A percentile compares a stretch with the other conserved stretches of the same genome.
Evolutionary conservation across 331 rosid genomes (phyloP).

Genomic region (Saraca asoca): DNA sequence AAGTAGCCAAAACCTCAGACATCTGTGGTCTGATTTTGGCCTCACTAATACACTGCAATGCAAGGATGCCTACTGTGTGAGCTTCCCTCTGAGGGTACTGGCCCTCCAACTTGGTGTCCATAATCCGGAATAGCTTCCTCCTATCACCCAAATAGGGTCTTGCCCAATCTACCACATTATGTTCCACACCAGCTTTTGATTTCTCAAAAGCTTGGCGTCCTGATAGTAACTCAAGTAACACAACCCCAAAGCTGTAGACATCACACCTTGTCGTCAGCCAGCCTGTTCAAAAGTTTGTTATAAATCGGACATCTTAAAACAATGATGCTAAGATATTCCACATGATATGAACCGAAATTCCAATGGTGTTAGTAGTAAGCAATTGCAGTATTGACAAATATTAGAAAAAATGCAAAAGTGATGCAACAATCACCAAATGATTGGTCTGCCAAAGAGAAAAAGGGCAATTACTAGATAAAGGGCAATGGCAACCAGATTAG

Average conservation of each 20-base stretch:
- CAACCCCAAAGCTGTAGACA: slow-evolving; percentile 83
- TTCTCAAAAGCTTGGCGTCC: slow-evolving; percentile 63
- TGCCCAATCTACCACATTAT: slow-evolving; percentile 70
- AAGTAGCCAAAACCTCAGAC: slow-evolving; percentile 59
- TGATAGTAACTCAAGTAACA: slow-evolving; percentile 63
- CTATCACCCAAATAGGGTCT: slow-evolving; percentile 63
- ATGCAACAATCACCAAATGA: neutral
- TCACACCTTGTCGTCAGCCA: slow-evolving; percentile 67
- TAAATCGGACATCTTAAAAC: neutral
- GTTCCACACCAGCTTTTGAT: slow-evolving; percentile 58
- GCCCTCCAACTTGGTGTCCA: slow-evolving; percentile 78
- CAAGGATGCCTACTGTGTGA: slow-evolving; percentile 50
- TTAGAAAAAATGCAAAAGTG: neutral
- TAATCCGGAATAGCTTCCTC: slow-evolving; percentile 66
- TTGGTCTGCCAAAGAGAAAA: neutral
- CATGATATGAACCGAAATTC: neutral
- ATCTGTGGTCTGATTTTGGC: slow-evolving; percentile 65
- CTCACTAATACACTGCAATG: slow-evolving; percentile 60
- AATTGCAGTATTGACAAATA: too few species aligned
- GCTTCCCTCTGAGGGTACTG: slow-evolving; percentile 71
- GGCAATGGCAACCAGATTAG: neutral
- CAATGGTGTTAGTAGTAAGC: too few species aligned
- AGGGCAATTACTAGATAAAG: neutral
- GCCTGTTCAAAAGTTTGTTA: slow-evolving; percentile 44
- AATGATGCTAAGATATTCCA: slow-evolving; percentile 2